A percentile compares a stretch with the other conserved stretches of the same genome.
These are phyloP conservation scores for Tolypocladium ophioglossoides DNA, from an alignment of 2,329 filamentous ascomycete species.

Conservation along the genomic window DNA sequence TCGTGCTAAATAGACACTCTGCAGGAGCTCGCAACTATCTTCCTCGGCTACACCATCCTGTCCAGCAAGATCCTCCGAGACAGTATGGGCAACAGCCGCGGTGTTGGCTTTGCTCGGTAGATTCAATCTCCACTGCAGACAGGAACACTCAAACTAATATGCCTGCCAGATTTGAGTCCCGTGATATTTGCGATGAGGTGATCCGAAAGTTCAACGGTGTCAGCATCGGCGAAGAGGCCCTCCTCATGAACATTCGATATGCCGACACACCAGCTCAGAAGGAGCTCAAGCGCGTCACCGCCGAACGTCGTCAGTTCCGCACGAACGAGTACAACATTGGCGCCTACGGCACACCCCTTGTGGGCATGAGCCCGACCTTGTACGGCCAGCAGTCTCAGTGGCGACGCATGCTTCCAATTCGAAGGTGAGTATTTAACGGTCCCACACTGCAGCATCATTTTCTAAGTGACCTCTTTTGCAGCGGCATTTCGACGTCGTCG, in stretches of 20 bases:
- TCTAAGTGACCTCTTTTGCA: conserved; percentile 2
- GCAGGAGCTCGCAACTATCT: conserved; percentile 68
- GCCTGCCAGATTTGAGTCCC: conserved; percentile 67
- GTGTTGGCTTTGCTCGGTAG: conserved; percentile 94
- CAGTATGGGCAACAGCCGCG: conserved; percentile 82
- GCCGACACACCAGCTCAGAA: conserved; percentile 96
- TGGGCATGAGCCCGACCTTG: conserved; percentile 37
- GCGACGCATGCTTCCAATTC: conserved; percentile 19
- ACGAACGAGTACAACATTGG: conserved; percentile 88
- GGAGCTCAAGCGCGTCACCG: conserved; percentile 89
- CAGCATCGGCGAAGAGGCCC: conserved; percentile 63
- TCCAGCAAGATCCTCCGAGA: conserved; percentile 95
- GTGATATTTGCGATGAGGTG: conserved; percentile 82
- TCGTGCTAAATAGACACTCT: conserved; percentile 3
- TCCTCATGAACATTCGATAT: conserved; percentile 88
- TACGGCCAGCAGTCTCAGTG: conserved; percentile 27
- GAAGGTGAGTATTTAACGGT: conserved; percentile 16
- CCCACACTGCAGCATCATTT: neutral
- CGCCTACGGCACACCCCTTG: conserved; percentile 53
- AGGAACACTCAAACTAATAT: conserved; percentile 9
- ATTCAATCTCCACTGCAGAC: conserved; percentile 13
- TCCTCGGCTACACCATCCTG: conserved; percentile 69
- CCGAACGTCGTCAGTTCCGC: conserved; percentile 88
- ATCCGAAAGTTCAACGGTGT: conserved; percentile 79
- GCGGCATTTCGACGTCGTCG: conserved; percentile 17